Base-by-base conservation (phyloP, 2,329 filamentous ascomycete species). In the Emericellopsis atlantica region DNA sequence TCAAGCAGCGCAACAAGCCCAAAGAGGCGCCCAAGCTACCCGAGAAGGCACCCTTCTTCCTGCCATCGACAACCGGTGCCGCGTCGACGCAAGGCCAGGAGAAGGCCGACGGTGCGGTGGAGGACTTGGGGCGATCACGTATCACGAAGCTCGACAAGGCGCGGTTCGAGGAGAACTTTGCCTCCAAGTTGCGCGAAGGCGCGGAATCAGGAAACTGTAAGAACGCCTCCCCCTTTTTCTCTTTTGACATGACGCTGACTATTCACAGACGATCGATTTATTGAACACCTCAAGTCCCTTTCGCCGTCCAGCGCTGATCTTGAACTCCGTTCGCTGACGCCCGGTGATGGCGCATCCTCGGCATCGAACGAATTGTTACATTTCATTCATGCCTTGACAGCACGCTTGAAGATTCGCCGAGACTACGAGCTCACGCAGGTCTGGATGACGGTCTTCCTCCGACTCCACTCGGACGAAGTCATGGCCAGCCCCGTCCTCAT, bases 391-490 rank as follows among this genome's bases (percentile, higher is more conserved):
- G 88, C 88, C 2, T 62, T 98, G 42, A 93, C 85, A 0, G 70
- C 66, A 41, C 72, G 83, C 11, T 65, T 96, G 40, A 62, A 67
- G 35, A 67, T 76, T 39, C 78, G 81, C 47, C 76, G 75, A 37
- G 92, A 96, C 59, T 98, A 94, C 59, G 92, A 98, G 62, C 71
- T 98, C 32, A 84, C 87, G 14, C 89, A 96, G 60, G 87, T 88
- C 0, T 98, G 92, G 90, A 96, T 98, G 88, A 81, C 83, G 2
- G 90, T 96, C 1, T 94, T 96, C 54, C 58, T 98, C 44, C 76
- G 81, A 37, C 65, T 95, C 33, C 90, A 96, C 59, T 74, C 74
- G 46, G 73, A 77, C 48, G 47, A 70, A 32, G 60, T 74, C 34
- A 65, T 65, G 62, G 69, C 63, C 54, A 73, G 53, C 57, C 62